Evolutionary conservation across 257 asterid genomes (phyloP), one percentile per base, ranked within the genome.

Genomic region (Nicotiana benthamiana): DNA sequence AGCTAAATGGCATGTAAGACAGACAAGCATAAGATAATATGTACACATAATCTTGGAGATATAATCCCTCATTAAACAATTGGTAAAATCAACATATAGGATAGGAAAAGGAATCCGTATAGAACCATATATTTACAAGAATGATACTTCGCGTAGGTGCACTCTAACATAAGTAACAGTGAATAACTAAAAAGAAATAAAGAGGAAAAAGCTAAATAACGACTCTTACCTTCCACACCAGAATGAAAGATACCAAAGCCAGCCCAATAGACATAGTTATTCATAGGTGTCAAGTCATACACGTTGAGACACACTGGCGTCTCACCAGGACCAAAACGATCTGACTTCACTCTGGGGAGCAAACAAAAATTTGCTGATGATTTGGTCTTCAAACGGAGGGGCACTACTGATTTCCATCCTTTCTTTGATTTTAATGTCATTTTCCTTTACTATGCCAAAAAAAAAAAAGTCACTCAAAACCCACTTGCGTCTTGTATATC

Each of bases 201-300:
- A 27, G 53, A 52, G 24, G 17, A 18, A 57, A 34, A 65, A 61
- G 27, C 12, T 43, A 10, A 34, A 64, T 6, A 79, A 30, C n/a
- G 24, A 15, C 15, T 28, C 27, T 80, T 88, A 93, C 98, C 98
- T 89, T 93, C 98, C 18, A 93, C 95, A n/a, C 98, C 99, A 4
- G 99, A 95, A 79, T 95, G 99, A 82, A 93, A 95, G 85, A 95
- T 93, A 12, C 99, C 99, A 24, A 95, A 85, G 86, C 98, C 99
- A 74, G 97, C 98, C 99, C 99, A 95, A 74, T 93, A 93, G 82
- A 93, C 91, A 75, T 95, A 95, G 66, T 97, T 97, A 79, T 93
- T 95, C 82, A 89, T 84, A 3, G 98, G 92, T 46, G 98, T 95
- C 87, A 95, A 87, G 84, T 95, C 99, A 20, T 95, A 95, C 83